phyloP scores from a whole-genome alignment of 805 yeast species.

The Metschnikowia santaceciliae region DNA sequence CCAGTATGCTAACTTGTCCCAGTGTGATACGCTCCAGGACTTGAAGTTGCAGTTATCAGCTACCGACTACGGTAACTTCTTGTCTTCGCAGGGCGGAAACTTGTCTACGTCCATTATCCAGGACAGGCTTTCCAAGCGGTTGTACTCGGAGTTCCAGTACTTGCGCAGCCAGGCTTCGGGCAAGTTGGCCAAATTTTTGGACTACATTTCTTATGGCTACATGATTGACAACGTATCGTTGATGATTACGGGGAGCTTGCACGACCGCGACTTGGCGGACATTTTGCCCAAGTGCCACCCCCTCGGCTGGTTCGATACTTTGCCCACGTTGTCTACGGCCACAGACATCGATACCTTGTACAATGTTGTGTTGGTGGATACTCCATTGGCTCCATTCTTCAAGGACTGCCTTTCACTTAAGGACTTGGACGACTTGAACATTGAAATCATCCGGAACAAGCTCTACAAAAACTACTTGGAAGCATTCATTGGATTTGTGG shows the following conservation, averaged over 20 bases:
- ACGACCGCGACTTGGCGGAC: constrained; percentile 87
- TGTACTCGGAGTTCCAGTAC: constrained; percentile 82
- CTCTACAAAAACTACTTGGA: constrained; percentile 91
- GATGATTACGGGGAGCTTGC: constrained; percentile 95
- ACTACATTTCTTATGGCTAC: constrained; percentile 90
- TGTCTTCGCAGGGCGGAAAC: constrained; percentile 78
- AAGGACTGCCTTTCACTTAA: constrained; percentile 82
- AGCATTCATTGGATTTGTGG: constrained; percentile 70
- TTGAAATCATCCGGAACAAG: constrained; percentile 89
- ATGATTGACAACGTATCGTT: constrained; percentile 97
- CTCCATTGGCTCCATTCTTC: constrained; percentile 96
- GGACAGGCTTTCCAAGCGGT: constrained; percentile 65
- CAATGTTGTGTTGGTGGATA: constrained; percentile 88
- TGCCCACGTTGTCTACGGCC: constrained; percentile 92
- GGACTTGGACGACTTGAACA: constrained; percentile 91
- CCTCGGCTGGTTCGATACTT: constrained; percentile 96
- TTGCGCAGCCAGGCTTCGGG: constrained; percentile 80
- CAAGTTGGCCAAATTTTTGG: constrained; percentile 77
- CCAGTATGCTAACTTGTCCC: constrained; percentile 89
- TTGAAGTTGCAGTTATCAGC: constrained; percentile 90
- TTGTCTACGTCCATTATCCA: constrained; percentile 85
- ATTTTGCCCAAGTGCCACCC: constrained; percentile 92
- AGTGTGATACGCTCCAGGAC: constrained; percentile 93
- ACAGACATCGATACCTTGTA: constrained; percentile 93
- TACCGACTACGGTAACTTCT: constrained; percentile 91